Evolutionary conservation across 352 stramenopile species (phyloP).

Genomic region (Phytophthora melonis): DNA sequence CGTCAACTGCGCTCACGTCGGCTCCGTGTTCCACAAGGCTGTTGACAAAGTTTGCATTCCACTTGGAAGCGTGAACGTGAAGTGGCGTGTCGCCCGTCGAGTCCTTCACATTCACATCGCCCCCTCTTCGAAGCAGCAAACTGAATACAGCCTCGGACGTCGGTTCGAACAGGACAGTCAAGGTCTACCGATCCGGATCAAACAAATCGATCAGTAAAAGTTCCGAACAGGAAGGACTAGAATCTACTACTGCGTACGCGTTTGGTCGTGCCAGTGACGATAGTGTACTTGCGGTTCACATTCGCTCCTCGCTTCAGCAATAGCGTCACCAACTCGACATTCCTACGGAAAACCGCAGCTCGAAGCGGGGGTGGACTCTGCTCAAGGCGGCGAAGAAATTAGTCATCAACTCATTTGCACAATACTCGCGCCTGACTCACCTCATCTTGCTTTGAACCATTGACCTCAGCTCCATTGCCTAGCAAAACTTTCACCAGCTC

Average conservation of each 20-base stretch:
- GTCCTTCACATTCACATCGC: conserved; percentile 31
- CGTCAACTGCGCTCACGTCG: conserved; percentile 34
- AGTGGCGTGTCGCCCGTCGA: conserved; percentile 35
- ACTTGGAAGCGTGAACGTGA: conserved; percentile 33
- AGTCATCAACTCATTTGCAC: neutral
- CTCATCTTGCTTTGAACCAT: conserved; percentile 42
- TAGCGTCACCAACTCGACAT: conserved; percentile 31
- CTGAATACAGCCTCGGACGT: conserved; percentile 31
- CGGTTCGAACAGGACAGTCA: conserved; percentile 35
- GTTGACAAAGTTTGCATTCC: conserved; percentile 32
- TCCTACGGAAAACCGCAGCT: conserved; percentile 36
- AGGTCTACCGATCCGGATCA: conserved; percentile 12
- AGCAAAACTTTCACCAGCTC: conserved; percentile 43
- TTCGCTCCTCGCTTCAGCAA: conserved; percentile 37
- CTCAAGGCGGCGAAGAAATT: neutral
- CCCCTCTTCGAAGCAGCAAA: conserved; percentile 31
- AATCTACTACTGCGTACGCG: conserved; percentile 17
- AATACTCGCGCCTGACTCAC: neutral
- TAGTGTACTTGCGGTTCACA: conserved; percentile 33
- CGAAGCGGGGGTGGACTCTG: conserved; percentile 40
- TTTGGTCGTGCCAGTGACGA: conserved; percentile 21
- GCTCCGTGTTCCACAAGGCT: conserved; percentile 31
- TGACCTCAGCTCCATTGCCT: conserved; percentile 40
- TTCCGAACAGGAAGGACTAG: neutral
- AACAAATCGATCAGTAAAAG: conserved; percentile 2